phyloP scores from a whole-genome alignment of 2,329 filamentous ascomycete genomes.

The Cercospora sp. region DNA sequence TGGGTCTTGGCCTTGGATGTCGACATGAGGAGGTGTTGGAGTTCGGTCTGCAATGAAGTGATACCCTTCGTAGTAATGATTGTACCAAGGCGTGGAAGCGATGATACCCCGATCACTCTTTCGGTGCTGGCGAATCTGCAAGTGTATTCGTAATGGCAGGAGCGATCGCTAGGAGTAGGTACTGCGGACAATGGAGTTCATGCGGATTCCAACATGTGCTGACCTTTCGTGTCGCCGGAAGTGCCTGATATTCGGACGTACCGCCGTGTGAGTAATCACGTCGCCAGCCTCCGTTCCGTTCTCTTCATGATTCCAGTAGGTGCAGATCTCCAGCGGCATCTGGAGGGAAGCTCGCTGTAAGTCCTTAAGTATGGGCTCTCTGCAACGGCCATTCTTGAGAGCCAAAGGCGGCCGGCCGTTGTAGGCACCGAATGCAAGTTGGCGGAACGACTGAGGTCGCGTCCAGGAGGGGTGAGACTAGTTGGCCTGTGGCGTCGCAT shows the following conservation, averaged over 20 bases:
- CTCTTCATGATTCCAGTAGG: not conserved
- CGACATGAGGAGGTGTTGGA: not conserved
- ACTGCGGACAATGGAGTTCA: not conserved
- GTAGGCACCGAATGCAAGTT: not conserved
- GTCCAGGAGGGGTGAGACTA: not conserved
- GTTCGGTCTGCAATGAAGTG: not conserved
- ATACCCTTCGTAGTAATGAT: slow-evolving; percentile 9
- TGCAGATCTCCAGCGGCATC: not conserved
- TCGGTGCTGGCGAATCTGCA: not conserved
- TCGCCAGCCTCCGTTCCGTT: not conserved
- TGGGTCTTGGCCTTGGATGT: not conserved
- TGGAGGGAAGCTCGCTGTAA: not conserved
- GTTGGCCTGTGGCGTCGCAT: slow-evolving; percentile 1
- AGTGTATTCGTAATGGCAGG: not conserved
- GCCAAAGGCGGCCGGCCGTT: not conserved
- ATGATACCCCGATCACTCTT: slow-evolving; percentile 5
- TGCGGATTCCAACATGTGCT: not conserved
- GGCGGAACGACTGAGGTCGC: not conserved
- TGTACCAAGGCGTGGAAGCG: not conserved
- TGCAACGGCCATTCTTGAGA: not conserved
- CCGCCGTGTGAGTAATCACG: not conserved
- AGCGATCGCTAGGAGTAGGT: not conserved
- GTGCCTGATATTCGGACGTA: not conserved
- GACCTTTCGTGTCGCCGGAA: not conserved
- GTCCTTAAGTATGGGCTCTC: not conserved